Evolutionary conservation across 768 basidiomycete genomes (phyloP), one percentile per base, ranked within the genome.

Genomic region (Pisolithus marmoratus): DNA sequence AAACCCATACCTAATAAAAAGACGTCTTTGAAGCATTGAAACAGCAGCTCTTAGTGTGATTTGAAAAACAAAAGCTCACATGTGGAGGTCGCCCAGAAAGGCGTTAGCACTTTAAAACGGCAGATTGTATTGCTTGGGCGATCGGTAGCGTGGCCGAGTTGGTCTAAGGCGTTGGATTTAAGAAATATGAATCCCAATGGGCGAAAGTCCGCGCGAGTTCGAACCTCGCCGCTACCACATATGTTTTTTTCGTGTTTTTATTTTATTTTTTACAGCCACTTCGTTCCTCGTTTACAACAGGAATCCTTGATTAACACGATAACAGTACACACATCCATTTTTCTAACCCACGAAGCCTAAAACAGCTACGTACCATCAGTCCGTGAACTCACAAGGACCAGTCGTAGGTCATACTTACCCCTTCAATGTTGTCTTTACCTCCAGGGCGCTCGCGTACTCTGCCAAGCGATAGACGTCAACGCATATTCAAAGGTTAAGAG

Each of bases 121-220:
- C 42, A 38, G 8, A 43, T 52, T 7, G 4, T 40, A 1, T 0
- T 1, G 0, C 50, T 20, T 34, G 55, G 56, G 34, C 53, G 67
- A 61, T 72, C 56, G 76, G 76, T 75, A 82, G 80, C 79, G 82
- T 87, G 85, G 83, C 85, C 85, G 85, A 87, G 85, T 85, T 73
- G 85, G 84, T 86, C 84, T 86, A 87, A 87, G 85, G 85, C 83
- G 85, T 87, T 85, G 84, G 85, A 85, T 85, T 87, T 87, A 88
- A 87, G 85, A 57, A 22, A 50, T 68, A 63, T 84, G 84, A 81
- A 78, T 87, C 84, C 85, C 83, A 85, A 86, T 86, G 84, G 83
- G 81, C 77, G 82, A 37, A 76, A 81, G 77, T 75, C 84, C 85
- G 84, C 86, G 85, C 83, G 86, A 87, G 86, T 88, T 87, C 85